Evolutionary conservation across 495 filamentous ascomycete genomes (phyloP), one percentile per base, ranked within the genome.

Genomic region (Hypoxylon intermedium): DNA sequence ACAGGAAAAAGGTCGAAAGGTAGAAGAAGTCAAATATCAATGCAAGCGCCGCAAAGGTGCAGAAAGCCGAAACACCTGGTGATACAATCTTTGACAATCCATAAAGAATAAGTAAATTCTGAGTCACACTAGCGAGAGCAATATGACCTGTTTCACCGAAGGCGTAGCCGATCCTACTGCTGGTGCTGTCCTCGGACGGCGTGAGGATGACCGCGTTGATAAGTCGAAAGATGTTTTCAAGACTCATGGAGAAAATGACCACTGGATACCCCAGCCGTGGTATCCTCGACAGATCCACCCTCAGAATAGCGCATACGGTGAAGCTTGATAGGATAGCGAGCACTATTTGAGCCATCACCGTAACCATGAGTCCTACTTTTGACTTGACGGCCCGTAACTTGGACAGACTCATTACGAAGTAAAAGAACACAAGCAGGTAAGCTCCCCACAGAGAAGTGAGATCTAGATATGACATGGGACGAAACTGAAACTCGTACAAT

Each of bases 401-500:
- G 24, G 81, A 81, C 41, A 91, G 71, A 38, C 78, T 84, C 30
- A 80, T 61, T 26, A 82, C 52, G 41, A 90, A 78, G 67, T 89
- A 88, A 21, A 81, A 28, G 11, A 83, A 61, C 41, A 82, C 82
- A 28, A 84, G 71, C 7, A 77, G 65, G 63, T 91, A 91, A 20
- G 84, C 85, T n/a, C 79, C 53, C 0, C 77, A 77, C 12, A 91
- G 75, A 15, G 84, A 63, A 21, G 83, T 46, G 69, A 84, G 79
- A 60, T 90, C 88, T 19, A 74, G 67, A 28, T 74, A 73, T 23
- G 83, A 86, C 67, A 90, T 80, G 3, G 86, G 88, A 38, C 82
- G 81, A 67, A 89, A 89, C 45, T 85, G 82, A 70, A 90, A 90
- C 69, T 91, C 83, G 61, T 90, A 90, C 9, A 90, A 76, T 47